Base-by-base conservation (phyloP, 495 filamentous ascomycete genomes). In the Cryomyces minteri region DNA sequence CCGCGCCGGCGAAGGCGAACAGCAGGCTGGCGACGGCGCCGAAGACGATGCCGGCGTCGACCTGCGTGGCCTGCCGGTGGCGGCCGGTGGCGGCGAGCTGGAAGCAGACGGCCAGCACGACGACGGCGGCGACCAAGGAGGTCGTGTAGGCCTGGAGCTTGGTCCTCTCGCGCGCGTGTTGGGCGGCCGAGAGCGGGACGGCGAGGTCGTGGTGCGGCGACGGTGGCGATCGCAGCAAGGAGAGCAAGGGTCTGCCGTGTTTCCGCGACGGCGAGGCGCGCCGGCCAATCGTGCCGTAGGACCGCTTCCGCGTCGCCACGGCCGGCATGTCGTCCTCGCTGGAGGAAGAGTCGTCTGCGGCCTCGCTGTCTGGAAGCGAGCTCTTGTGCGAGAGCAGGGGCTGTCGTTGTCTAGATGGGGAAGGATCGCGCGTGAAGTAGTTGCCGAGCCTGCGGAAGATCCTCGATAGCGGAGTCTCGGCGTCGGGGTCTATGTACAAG, bases 41-140 rank as follows among this genome's bases (percentile, higher is more conserved):
- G 14, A 74, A 55, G 6, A 75, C 64, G 31, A 75, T 73, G 18
- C 74, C 78, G 2, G 66, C 67, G 47, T 80, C 75, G 4, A 80
- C 77, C 49, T 76, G 69, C 39, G 70, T 55, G 1, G 62, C 58
- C 44, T 70, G 60, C 54, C 67, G 70, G 45, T 68, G 68, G 4
- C 65, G 60, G 4, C 74, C 72, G 5, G 76, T 73, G 4, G 58
- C 51, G 42, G 74, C 66, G 4, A 81, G 62, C 5, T 74, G 52
- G 6, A 59, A 60, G 1, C 74, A 69, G 28, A 80, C 58, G 44
- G 62, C 47, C 29, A 79, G 62, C 7, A 82, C 62, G n/a, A 73
- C 18, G 40, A 51, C 36, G 4, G 54, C 49, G 34, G 54, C 48
- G 39, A 48, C 14, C 39, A 48, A 47, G 39, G 43, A 46, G 38